Base-by-base conservation (phyloP, 2,329 filamentous ascomycete genomes). In the Xylaria sp. region DNA sequence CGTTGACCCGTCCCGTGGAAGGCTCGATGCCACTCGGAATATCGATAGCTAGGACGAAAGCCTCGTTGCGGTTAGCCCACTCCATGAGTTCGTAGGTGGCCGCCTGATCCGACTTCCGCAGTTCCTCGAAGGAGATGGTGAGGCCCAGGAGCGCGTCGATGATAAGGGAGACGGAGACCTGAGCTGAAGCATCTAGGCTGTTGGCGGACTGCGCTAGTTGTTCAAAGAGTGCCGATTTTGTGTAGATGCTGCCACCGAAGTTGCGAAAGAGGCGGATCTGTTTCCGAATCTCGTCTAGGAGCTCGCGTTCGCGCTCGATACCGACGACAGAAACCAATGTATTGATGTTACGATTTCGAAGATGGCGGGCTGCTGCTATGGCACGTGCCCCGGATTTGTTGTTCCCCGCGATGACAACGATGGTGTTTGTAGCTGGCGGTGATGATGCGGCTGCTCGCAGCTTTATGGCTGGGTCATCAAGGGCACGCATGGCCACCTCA, bases 401-500 rank as follows among this genome's bases (percentile, higher is more conserved):
- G 78, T 97, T 98, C n/a, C 96, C 95, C 0, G 93, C 94, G n/a
- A 98, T 84, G 6, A 98, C 88, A 25, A 97, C 89, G 36, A 89
- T 81, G 0, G 84, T 83, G 62, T 76, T 70, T 31, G 79, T 58
- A 42, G 67, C 78, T 51, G 74, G 77, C 6, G 73, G 72, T 20
- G 75, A 76, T 4, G 72, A 65, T 2, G 75, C 72, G 25, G 71
- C 82, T 55, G 77, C 84, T 53, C 81, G 87, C 53, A 85, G 84
- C 78, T 82, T 88, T 76, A 85, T 87, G 56, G 84, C 89, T 65
- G 84, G 87, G 69, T 89, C 87, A 1, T 84, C 84, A 51, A 96
- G 82, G 11, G 92, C 87, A 56, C 84, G 85, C 61, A 96, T 84
- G 0, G 93, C 90, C 31, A 94, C 91, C 79, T 97, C 91, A 4